A percentile compares a stretch with the other conserved stretches of the same genome.
phyloP scores from a whole-genome alignment of 116 monocot genomes.

The Cymodocea nodosa region DNA sequence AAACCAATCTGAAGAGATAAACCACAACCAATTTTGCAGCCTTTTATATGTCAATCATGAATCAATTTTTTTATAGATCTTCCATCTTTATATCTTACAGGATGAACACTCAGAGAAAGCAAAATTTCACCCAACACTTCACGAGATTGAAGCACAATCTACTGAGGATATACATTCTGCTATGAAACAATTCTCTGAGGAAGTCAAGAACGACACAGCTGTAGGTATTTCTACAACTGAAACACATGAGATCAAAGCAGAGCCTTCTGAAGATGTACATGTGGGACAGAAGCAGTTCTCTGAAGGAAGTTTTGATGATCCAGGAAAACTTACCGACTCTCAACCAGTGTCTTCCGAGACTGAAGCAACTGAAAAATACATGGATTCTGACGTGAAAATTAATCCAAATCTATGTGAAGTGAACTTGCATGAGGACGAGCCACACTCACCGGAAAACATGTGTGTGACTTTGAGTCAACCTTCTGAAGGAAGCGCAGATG shows the following conservation, averaged over 20 bases:
- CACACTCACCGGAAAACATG: constrained; percentile 9
- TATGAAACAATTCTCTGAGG: neutral
- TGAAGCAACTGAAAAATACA: neutral
- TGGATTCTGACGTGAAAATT: too few species aligned
- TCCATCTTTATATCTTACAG: constrained; percentile 1
- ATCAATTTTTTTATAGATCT: neutral
- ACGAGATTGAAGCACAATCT: constrained; percentile 18
- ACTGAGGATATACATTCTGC: constrained; percentile 16
- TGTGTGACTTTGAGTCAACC: neutral
- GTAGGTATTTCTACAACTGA: neutral
- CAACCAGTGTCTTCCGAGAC: constrained; percentile 7
- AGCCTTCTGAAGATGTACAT: constrained; percentile 6
- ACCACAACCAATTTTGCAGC: too few species aligned
- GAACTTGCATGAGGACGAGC: constrained; percentile 13
- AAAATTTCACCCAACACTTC: neutral
- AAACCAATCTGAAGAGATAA: neutral
- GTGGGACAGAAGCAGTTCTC: constrained; percentile 9
- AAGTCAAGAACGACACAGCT: neutral
- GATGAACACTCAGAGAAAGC: neutral
- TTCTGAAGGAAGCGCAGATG: neutral
- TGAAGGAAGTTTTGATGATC: neutral
- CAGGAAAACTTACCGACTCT: neutral
- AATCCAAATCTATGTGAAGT: neutral
- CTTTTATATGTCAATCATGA: too few species aligned
- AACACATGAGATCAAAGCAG: constrained; percentile 9